phyloP scores from a whole-genome alignment of 768 basidiomycete species.

The Pisolithus tinctorius region DNA sequence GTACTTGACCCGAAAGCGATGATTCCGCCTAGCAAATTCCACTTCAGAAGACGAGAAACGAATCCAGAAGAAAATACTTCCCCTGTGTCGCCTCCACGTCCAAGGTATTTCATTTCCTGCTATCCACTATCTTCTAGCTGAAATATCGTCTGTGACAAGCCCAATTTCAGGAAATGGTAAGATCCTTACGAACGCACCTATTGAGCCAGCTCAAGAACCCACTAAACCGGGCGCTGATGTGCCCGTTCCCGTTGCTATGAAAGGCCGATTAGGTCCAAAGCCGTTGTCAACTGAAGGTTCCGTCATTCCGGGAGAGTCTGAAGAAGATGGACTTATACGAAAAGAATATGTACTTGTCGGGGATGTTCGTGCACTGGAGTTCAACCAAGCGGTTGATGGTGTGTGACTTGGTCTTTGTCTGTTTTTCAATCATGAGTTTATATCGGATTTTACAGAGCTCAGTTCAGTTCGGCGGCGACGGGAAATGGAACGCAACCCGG shows the following conservation, averaged over 20 bases:
- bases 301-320: slow-evolving; percentile 74
- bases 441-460: slow-evolving; percentile 44
- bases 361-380: slow-evolving; percentile 84
- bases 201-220: slow-evolving; percentile 8
- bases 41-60: slow-evolving; percentile 44
- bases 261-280: slow-evolving; percentile 11
- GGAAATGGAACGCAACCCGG: slow-evolving; percentile 47
- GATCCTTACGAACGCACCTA: background rate
- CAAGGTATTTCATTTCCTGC: slow-evolving; percentile 13
- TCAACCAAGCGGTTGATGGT: slow-evolving; percentile 91
- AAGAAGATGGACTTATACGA: slow-evolving; percentile 72
- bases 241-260: background rate
- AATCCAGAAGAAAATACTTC: slow-evolving; percentile 8
- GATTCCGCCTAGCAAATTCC: slow-evolving; percentile 78
- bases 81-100: slow-evolving; percentile 6
- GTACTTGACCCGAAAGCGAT: slow-evolving; percentile 74
- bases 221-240: slow-evolving; percentile 7
- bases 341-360: slow-evolving; percentile 94
- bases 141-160: slow-evolving; percentile 5
- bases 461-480: slow-evolving; percentile 52
- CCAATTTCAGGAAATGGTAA: slow-evolving; percentile 14
- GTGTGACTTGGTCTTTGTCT: slow-evolving; percentile 16
- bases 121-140: background rate
- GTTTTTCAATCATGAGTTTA: slow-evolving; percentile 7
- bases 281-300: slow-evolving; percentile 52